Base-by-base conservation (phyloP, 805 yeast species). In the Clavispora fructus region DNA sequence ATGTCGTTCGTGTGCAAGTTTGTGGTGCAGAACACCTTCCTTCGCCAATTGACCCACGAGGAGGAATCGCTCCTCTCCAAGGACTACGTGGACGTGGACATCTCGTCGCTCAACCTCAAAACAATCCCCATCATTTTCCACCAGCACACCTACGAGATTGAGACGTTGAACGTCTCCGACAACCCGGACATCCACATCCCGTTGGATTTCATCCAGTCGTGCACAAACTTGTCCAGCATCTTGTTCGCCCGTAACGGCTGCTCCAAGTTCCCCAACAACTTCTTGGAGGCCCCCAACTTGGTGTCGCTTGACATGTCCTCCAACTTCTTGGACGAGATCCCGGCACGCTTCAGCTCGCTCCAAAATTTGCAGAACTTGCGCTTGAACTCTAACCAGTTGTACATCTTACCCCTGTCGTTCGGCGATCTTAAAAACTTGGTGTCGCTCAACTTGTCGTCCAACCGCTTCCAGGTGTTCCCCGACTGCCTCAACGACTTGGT, bases 171-270 rank as follows among this genome's bases (percentile, higher is more conserved):
- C 63, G 88, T 89, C 8, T 85, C 95, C 2, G 80, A 85, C 51
- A 91, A 91, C 61, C 95, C 96, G 4, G 85, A 95, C 14, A 83
- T 92, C 44, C 80, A 82, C 48, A 70, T 91, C 30, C 95, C 97
- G 0, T 68, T 80, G 45, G 96, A 90, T 59, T 91, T 91, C 61
- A 82, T 91, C 57, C 95, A 89, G 60, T 79, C 85, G 23, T 87
- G 95, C 53, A 77, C 80, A 35, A 87, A 87, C 57, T 71, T 90
- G 57, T 74, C 78, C 26, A 77, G 79, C 44, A 72, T 90, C 50
- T 75, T 81, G 46, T 87, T 83, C 70, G 80, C 87, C 1, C 75
- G 82, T 51, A 85, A 86, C 54, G 84, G 94, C 46, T 80, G 87
- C 23, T 79, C 85, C 7, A 76, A 71, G 41, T 85, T 91, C 59